Evolutionary conservation across 176 grass and related monocot species (phyloP).

Genomic region (Oryza rufipogon): DNA sequence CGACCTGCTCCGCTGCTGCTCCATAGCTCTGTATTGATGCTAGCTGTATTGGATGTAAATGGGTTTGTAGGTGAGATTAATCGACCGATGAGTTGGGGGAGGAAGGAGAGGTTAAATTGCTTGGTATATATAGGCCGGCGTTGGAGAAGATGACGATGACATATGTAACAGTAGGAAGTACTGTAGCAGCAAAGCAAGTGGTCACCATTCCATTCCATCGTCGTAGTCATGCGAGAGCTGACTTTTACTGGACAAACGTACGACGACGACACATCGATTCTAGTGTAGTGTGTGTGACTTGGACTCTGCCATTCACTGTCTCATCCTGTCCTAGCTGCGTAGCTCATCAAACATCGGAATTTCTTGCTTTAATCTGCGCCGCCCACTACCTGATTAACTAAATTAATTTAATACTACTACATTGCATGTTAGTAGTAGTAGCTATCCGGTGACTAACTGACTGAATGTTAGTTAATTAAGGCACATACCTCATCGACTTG

Average conservation of each 20-base stretch:
- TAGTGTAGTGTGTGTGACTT: neutral
- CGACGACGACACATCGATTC: too few species aligned
- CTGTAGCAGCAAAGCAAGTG: neutral
- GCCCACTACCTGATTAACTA: neutral
- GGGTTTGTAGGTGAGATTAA: neutral
- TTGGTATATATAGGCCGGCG: conserved; percentile 44
- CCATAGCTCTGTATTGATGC: too few species aligned
- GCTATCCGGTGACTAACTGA: neutral
- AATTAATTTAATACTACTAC: neutral
- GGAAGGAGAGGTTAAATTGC: neutral
- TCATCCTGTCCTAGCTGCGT: too few species aligned
- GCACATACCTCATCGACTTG: too few species aligned
- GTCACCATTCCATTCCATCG: conserved; percentile 16
- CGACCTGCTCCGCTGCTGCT: neutral
- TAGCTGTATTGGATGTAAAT: neutral
- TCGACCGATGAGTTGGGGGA: neutral
- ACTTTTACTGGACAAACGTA: conserved; percentile 16
- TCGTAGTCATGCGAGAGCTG: neutral
- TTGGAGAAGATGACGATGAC: neutral
- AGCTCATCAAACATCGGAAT: neutral
- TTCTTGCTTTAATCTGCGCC: neutral
- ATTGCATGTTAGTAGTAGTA: neutral
- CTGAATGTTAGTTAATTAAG: neutral
- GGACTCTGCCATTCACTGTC: neutral
- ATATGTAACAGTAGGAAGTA: too few species aligned